phyloP scores from a whole-genome alignment of 2,329 filamentous ascomycete genomes.

The Ophiostoma tasmaniense region DNA sequence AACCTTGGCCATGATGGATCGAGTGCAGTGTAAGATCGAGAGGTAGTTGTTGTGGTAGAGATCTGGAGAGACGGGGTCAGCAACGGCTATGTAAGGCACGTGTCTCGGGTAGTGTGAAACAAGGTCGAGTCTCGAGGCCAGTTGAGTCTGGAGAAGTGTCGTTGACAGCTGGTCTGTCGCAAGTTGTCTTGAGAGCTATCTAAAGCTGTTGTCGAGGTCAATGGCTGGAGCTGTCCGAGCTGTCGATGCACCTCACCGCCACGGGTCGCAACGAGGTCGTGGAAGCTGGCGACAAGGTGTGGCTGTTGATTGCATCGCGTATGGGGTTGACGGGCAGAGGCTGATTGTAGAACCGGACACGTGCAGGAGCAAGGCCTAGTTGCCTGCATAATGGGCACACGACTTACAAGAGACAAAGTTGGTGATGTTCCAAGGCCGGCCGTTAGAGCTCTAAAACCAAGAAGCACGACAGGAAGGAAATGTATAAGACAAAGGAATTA shows the following conservation, averaged over 20 bases:
- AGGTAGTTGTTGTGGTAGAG: background rate
- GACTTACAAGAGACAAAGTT: conserved; percentile 4
- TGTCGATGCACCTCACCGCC: conserved; percentile 10
- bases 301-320: background rate
- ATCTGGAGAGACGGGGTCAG: conserved; percentile 1
- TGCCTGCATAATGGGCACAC: background rate
- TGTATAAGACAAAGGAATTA: background rate
- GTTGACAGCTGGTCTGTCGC: background rate
- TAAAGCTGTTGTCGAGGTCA: background rate
- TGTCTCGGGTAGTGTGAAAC: background rate
- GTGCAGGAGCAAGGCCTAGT: background rate
- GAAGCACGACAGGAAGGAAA: background rate
- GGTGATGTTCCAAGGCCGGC: background rate
- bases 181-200: background rate
- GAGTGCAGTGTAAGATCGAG: background rate
- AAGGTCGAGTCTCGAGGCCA: background rate
- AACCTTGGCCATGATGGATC: conserved; percentile 40
- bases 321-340: background rate
- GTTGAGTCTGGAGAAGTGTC: background rate
- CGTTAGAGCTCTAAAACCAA: background rate
- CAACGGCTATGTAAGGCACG: background rate
- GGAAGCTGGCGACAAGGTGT: background rate
- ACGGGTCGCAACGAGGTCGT: background rate
- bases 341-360: too few relatives aligned
- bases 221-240: background rate